Conservation (phyloP, 306 rosid genomes). For the Cercis canadensis region DNA sequence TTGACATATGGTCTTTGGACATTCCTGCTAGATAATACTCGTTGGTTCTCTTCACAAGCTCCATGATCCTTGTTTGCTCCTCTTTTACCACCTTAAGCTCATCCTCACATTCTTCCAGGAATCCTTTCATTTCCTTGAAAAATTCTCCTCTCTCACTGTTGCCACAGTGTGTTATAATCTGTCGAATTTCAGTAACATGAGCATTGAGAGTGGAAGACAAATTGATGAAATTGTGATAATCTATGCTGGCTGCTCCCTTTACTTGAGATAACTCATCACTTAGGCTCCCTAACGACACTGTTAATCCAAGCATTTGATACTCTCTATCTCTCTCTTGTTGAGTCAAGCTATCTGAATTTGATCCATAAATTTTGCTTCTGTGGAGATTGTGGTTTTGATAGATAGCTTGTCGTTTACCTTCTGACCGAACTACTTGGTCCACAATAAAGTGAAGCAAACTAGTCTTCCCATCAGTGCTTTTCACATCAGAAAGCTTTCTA, state of each 20-base stretch:
- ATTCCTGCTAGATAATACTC: conserved; percentile 71
- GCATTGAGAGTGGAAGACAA: conserved; percentile 47
- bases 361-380: conserved; percentile 23
- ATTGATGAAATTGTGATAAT: conserved; percentile 53
- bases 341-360: background rate
- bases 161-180: conserved; percentile 47
- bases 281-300: conserved; percentile 53
- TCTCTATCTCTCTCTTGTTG: conserved; percentile 55
- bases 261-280: conserved; percentile 64
- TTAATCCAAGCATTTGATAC: conserved; percentile 50
- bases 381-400: conserved; percentile 34
- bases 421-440: conserved; percentile 81
- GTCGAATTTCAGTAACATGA: conserved; percentile 51
- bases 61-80: conserved; percentile 65
- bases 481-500: conserved; percentile 70
- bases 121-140: conserved; percentile 61
- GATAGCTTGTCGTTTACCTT: conserved; percentile 53
- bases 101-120: conserved; percentile 68
- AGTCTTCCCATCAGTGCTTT: conserved; percentile 79
- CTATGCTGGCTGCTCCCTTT: conserved; percentile 70
- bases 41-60: conserved; percentile 68
- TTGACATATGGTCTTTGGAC: conserved; percentile 45
- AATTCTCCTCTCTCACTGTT: conserved; percentile 56
- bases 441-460: conserved; percentile 79
- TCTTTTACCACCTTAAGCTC: conserved; percentile 67